Evolutionary conservation across 306 rosid species (phyloP).

Genomic region (Vigna hirtella): DNA sequence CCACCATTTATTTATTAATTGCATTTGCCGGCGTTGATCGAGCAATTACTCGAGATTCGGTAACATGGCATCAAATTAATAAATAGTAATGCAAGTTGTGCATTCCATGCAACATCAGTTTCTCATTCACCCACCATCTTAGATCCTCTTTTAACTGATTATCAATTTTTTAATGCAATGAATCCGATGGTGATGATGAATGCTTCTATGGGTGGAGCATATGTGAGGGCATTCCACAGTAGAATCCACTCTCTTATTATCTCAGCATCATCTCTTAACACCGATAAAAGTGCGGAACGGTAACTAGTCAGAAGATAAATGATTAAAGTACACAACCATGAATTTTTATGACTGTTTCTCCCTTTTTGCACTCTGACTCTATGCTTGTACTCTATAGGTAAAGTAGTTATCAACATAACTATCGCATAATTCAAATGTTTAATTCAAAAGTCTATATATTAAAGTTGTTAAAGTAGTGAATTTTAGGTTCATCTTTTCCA

Average conservation of each 20-base stretch:
- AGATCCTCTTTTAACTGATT: too few relatives aligned
- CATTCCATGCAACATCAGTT: conserved; percentile 28
- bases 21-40: conserved; percentile 11
- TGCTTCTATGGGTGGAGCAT: too few relatives aligned
- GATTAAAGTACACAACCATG: not conserved
- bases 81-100: not conserved
- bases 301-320: not conserved
- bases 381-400: not conserved
- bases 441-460: too few relatives aligned
- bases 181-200: too few relatives aligned
- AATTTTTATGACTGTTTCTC: not conserved
- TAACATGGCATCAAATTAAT: not conserved
- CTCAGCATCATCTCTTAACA: not conserved
- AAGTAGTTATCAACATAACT: not conserved
- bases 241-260: not conserved
- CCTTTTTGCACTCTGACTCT: not conserved
- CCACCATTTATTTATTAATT: not conserved
- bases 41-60: conserved; percentile 28
- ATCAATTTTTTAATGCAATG: too few relatives aligned
- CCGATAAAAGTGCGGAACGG: not conserved
- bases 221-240: too few relatives aligned
- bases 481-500: too few relatives aligned
- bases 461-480: too few relatives aligned
- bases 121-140: conserved; percentile 34
- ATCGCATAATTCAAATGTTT: too few relatives aligned